phyloP scores from a whole-genome alignment of 2,329 filamentous ascomycete genomes.

The Kalaharituber pfeilii region DNA sequence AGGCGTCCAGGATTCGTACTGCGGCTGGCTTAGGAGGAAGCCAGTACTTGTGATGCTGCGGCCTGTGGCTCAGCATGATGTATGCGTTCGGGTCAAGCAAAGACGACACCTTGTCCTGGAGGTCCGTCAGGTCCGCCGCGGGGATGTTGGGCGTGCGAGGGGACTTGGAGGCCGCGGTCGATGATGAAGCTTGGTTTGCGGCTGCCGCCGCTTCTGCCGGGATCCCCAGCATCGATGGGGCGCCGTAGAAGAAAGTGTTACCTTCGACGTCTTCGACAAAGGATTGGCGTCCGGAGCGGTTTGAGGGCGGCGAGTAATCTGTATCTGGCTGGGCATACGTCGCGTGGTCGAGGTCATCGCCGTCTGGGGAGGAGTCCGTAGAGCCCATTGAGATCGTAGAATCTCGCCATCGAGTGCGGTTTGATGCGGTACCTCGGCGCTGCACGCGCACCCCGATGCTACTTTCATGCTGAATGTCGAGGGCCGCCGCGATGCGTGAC shows the following conservation, averaged over 20 bases:
- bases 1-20: background rate
- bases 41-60: background rate
- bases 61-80: background rate
- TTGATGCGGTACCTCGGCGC: constrained; percentile 4
- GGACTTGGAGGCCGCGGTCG: background rate
- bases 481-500: constrained; percentile 17
- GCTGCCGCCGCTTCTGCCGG: constrained; percentile 21
- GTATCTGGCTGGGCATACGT: no score
- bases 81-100: background rate
- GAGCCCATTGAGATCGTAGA: background rate
- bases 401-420: background rate
- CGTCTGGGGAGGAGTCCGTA: background rate
- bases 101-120: background rate
- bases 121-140: background rate
- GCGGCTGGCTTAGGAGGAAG: background rate
- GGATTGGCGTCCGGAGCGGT: constrained; percentile 3
- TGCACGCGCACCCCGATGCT: background rate
- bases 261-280: constrained; percentile 17
- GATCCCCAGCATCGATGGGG: constrained; percentile 20
- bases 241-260: constrained; percentile 21
- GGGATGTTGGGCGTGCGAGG: background rate
- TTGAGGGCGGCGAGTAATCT: background rate
- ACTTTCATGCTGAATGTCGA: background rate
- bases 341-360: background rate
- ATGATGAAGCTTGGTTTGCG: constrained; percentile 16